Percentiles rank a stretch among this genome's conserved stretches.
Evolutionary conservation across 1,284 basidiomycete species (phyloP).

Genomic region (Schizophyllum commune): DNA sequence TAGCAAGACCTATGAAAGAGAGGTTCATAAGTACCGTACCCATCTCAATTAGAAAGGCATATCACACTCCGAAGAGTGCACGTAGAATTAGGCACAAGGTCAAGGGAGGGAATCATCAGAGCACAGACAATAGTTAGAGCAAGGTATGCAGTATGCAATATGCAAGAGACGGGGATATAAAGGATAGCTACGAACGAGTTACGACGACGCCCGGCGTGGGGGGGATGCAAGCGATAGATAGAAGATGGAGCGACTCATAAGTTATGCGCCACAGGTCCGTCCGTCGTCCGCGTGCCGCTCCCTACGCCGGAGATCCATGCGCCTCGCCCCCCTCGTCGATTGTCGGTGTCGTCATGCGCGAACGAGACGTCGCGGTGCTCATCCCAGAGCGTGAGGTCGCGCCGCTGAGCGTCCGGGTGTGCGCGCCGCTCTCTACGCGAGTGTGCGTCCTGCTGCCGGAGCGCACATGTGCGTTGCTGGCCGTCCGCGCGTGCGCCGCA

Average conservation of each 20-base stretch:
- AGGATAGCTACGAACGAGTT: not conserved
- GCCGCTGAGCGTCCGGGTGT: not conserved
- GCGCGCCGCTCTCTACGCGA: not conserved
- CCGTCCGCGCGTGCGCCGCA: conserved; percentile 6
- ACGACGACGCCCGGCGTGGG: not conserved
- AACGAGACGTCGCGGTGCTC: not conserved
- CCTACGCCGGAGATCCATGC: not conserved
- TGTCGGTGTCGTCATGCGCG: not conserved
- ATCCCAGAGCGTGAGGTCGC: not conserved
- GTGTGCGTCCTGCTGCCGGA: not conserved
- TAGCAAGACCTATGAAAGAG: not conserved
- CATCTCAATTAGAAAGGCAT: too few species aligned
- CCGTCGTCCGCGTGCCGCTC: not conserved
- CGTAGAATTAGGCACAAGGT: not conserved
- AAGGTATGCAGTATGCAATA: not conserved
- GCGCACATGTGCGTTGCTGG: not conserved
- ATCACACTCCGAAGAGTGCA: not conserved
- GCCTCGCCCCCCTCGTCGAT: not conserved
- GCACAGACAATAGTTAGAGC: not conserved
- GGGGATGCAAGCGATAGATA: not conserved
- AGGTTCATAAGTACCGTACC: not conserved
- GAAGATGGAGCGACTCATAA: not conserved
- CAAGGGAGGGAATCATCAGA: not conserved
- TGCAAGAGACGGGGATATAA: not conserved
- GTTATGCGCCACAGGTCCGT: not conserved